Percentiles rank a stretch among this genome's conserved stretches.
Conservation (phyloP, 78 protist genomes). For the Bigelowiella natans region DNA sequence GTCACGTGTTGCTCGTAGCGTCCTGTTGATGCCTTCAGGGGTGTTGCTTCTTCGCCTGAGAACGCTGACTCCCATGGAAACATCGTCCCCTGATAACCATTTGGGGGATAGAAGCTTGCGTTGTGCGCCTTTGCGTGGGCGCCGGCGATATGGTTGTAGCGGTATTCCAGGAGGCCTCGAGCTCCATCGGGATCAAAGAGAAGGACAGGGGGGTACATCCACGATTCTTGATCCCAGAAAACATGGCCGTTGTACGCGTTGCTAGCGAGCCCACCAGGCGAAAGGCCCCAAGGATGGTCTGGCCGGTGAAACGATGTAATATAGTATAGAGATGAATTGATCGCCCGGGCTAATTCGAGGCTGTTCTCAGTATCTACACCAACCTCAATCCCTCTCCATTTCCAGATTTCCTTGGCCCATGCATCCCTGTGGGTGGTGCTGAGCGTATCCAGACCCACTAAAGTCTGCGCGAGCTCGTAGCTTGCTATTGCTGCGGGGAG, state of each 20-base stretch:
- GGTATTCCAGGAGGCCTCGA: conserved; percentile 3
- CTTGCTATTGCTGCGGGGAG: no score
- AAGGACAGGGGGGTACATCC: conserved; percentile 23
- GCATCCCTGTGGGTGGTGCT: no score
- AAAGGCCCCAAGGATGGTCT: neutral
- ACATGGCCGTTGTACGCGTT: conserved; percentile 25
- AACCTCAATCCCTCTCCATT: no score
- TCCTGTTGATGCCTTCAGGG: neutral
- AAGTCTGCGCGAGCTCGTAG: no score
- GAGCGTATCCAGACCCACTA: no score
- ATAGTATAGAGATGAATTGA: neutral
- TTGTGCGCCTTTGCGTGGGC: conserved; percentile 19
- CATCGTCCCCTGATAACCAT: conserved; percentile 14
- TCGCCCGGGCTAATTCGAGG: no score
- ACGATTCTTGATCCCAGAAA: conserved; percentile 39
- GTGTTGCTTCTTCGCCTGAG: conserved; percentile 25
- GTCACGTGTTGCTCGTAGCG: conserved; percentile 29
- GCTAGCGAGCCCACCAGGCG: conserved; percentile 36
- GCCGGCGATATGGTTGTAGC: neutral
- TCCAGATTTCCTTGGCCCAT: no score
- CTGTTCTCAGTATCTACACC: no score
- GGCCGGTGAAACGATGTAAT: neutral
- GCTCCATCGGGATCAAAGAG: conserved; percentile 27
- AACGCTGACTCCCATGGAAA: conserved; percentile 45
- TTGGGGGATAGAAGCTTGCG: no score